Evolutionary conservation across 495 filamentous ascomycete species (phyloP).

Genomic region (Mytilinidion resinicola): DNA sequence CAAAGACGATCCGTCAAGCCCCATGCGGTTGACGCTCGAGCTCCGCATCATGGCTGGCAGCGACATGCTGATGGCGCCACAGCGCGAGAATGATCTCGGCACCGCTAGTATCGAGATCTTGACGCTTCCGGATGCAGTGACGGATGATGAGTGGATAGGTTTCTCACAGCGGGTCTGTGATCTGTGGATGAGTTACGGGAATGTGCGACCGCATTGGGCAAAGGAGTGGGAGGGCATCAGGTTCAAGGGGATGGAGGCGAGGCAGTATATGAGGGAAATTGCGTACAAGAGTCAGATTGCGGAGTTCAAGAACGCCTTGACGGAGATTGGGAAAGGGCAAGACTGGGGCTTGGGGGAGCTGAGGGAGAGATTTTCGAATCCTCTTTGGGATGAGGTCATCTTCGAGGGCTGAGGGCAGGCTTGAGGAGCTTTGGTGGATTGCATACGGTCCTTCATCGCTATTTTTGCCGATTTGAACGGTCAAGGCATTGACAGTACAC

Average conservation of each 20-base stretch:
- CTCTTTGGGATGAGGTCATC: constrained; percentile 39
- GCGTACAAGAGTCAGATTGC: constrained; percentile 44
- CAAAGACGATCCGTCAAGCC: constrained; percentile 24
- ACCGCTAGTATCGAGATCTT: constrained; percentile 48
- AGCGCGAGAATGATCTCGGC: constrained; percentile 42
- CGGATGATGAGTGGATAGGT: constrained; percentile 40
- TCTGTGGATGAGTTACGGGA: constrained; percentile 43
- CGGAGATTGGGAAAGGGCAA: constrained; percentile 41
- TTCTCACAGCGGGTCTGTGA: constrained; percentile 44
- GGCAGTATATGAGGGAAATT: constrained; percentile 39
- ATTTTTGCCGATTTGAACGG: too few species aligned
- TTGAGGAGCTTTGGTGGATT: too few species aligned
- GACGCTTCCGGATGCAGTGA: constrained; percentile 40
- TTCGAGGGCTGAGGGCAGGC: constrained; percentile 5
- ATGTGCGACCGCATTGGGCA: constrained; percentile 49
- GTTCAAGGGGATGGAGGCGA: constrained; percentile 31
- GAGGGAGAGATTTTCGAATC: constrained; percentile 39
- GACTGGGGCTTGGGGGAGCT: constrained; percentile 45
- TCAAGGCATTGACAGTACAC: too few species aligned
- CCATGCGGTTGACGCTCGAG: constrained; percentile 49
- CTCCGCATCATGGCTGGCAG: constrained; percentile 47
- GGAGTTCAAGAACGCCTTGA: constrained; percentile 37
- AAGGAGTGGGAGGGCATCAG: constrained; percentile 45
- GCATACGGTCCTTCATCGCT: too few species aligned
- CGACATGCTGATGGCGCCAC: constrained; percentile 50